Conservation (phyloP, 2,329 filamentous ascomycete species). For the Penicillium glabrum region DNA sequence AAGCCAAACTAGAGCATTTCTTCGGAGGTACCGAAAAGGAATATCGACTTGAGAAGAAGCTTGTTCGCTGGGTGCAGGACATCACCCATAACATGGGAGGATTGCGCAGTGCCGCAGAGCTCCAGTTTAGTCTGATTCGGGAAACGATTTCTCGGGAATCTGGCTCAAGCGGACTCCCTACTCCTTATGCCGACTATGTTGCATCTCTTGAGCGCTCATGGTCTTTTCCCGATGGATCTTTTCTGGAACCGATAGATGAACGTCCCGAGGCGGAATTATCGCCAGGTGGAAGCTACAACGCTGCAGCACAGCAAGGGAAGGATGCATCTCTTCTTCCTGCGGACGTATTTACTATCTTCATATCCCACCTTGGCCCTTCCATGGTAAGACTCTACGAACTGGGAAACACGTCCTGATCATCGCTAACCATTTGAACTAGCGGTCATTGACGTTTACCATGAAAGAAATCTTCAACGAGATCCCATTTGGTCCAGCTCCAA, state of each 20-base stretch:
- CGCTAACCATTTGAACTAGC: constrained; percentile 43
- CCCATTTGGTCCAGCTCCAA: constrained; percentile 70
- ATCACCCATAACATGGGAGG: constrained; percentile 88
- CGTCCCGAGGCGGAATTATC: constrained; percentile 55
- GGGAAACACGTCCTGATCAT: constrained; percentile 3
- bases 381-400: constrained; percentile 55
- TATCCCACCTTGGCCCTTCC: constrained; percentile 81
- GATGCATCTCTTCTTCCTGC: constrained; percentile 52
- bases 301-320: constrained; percentile 7
- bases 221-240: constrained; percentile 45
- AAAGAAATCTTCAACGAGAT: constrained; percentile 85
- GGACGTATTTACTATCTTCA: constrained; percentile 91
- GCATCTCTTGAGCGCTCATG: constrained; percentile 27
- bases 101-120: constrained; percentile 81
- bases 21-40: constrained; percentile 74
- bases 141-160: constrained; percentile 48
- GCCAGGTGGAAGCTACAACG: constrained; percentile 5
- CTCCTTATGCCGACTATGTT: constrained; percentile 15
- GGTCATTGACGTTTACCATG: constrained; percentile 88
- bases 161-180: constrained; percentile 15
- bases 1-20: constrained; percentile 89
- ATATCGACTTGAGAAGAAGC: constrained; percentile 73
- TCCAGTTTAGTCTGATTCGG: constrained; percentile 81
- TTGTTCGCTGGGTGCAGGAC: constrained; percentile 81
- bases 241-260: constrained; percentile 64